Evolutionary conservation across 495 filamentous ascomycete species (phyloP), one percentile per base, ranked within the genome.

Genomic region (Xylaria curta): DNA sequence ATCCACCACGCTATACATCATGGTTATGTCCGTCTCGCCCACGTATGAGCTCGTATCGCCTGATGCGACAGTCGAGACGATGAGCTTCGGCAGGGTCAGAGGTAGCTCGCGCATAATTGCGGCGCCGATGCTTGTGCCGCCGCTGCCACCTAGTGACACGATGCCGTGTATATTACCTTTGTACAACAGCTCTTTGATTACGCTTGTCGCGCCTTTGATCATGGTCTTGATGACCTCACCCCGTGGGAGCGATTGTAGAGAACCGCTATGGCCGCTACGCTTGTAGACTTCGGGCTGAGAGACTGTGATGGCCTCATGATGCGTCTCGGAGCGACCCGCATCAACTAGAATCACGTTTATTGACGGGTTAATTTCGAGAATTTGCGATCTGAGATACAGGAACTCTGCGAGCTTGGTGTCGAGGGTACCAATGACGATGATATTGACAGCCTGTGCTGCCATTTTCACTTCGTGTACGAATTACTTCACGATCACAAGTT

Each of bases 1-100:
- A 72, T 93, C 91, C 19, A 92, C 90, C 12, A 93, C 87, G 21
- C 84, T 85, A 72, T 91, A 90, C 88, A 92, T 91, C 82, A 93
- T 85, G 1, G 84, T 87, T 69, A 93, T 89, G 73, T 93, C 91
- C 0, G 85, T 85, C 76, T 92, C 89, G 53, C 86, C 89, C 3
- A 92, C 83, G 17, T 89, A 85, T 0, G 85, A 82, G 0, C 82
- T 81, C 1, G 87, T 85, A 71, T 92, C 87, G 4, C 90, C 88
- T 12, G 84, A 87, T 4, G 89, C 90, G 71, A 92, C 87, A 0
- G 91, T 93, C 24, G 87, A 89, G 0, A 93, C 89, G 68, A 93
- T 88, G 44, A 93, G 40, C 73, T 93, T 93, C 0, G 91, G 91
- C 53, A 92, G 85, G 0, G 89, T 89, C 17, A 92, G 77, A 0